phyloP scores from a whole-genome alignment of 1,139 yeast species.

The Meyerozyma guilliermondii region DNA sequence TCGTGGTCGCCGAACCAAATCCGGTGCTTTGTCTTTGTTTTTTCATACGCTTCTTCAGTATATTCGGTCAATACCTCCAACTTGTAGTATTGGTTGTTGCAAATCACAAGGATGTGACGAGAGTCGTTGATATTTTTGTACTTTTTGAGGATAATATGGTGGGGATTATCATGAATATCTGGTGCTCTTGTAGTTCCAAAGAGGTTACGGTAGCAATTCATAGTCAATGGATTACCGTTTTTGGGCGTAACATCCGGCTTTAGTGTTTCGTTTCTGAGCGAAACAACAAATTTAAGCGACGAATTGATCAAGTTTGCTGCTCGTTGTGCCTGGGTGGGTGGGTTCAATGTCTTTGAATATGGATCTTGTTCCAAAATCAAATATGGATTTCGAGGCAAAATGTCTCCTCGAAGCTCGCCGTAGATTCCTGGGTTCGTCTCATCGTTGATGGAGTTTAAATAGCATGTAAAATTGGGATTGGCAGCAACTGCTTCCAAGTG shows the following conservation, averaged over 20 bases:
- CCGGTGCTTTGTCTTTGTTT: slow-evolving; percentile 16
- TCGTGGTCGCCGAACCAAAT: slow-evolving; percentile 54
- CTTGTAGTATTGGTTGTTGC: slow-evolving; percentile 59
- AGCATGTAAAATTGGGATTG: slow-evolving; percentile 41
- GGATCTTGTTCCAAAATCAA: slow-evolving; percentile 72
- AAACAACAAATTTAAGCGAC: slow-evolving; percentile 57
- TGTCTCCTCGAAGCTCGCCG: slow-evolving; percentile 60
- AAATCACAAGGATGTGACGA: slow-evolving; percentile 51
- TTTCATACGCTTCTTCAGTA: slow-evolving; percentile 28
- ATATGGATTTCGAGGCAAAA: slow-evolving; percentile 72
- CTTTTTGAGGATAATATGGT: slow-evolving; percentile 27
- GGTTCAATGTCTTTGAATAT: slow-evolving; percentile 45
- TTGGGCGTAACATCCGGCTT: slow-evolving; percentile 54
- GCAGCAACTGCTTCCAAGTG: slow-evolving; percentile 37
- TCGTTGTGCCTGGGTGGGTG: slow-evolving; percentile 62
- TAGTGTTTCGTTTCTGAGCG: slow-evolving; percentile 49
- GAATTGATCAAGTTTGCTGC: slow-evolving; percentile 65
- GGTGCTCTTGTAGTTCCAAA: slow-evolving; percentile 71
- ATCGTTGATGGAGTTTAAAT: slow-evolving; percentile 55
- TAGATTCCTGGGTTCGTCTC: slow-evolving; percentile 60
- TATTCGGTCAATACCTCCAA: slow-evolving; percentile 48
- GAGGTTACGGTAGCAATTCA: slow-evolving; percentile 60
- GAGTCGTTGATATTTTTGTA: slow-evolving; percentile 23
- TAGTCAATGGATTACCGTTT: slow-evolving; percentile 49
- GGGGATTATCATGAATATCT: slow-evolving; percentile 9